Base-by-base conservation (phyloP, 139 green algal genomes). In the Penium margaritaceum region DNA sequence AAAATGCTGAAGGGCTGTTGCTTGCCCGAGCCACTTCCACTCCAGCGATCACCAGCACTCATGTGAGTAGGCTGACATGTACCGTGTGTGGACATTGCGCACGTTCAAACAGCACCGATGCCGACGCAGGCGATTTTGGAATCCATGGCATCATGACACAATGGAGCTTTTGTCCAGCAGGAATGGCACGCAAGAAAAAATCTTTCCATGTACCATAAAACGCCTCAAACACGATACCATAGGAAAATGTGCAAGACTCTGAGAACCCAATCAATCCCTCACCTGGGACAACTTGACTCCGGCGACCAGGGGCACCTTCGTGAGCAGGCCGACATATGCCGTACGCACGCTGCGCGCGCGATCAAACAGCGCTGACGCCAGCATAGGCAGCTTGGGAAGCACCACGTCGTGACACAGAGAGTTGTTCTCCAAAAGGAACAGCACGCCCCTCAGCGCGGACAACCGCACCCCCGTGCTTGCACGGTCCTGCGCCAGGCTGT, bases 401-500 rank as follows among this genome's bases (percentile, higher is more conserved):
- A 60, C 12, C 51, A 60, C 14, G 24, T 24, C 15, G 19, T 60
- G 51, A 6, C 47, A 54, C 2, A 54, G 32, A 27, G 32, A 33
- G 27, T 37, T 51, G 58, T 41, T 41, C 63, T n/a, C 27, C 29
- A 75, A 30, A 9, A 75, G 47, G 29, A 69, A 24, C 36, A 12
- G 27, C 39, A 75, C 35, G 24, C 47, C 68, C 41, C 34, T n/a
- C 24, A 54, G 24, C 19, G 55, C 68, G 0, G 51, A 74, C 35
- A 68, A 27, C 21, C 76, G 76, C 38, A 83, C 73, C 19, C 37
- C 38, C 19, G 34, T 12, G 29, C 64, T 72, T 19, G 74, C 32
- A 21, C 17, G 30, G 57, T 83, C 76, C 24, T 58, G 21, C 0
- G 72, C 74, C 66, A 95, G 63, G 9, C 84, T 86, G 34, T 88